phyloP scores from a whole-genome alignment of 495 filamentous ascomycete species.

The Amniculicola lignicola region DNA sequence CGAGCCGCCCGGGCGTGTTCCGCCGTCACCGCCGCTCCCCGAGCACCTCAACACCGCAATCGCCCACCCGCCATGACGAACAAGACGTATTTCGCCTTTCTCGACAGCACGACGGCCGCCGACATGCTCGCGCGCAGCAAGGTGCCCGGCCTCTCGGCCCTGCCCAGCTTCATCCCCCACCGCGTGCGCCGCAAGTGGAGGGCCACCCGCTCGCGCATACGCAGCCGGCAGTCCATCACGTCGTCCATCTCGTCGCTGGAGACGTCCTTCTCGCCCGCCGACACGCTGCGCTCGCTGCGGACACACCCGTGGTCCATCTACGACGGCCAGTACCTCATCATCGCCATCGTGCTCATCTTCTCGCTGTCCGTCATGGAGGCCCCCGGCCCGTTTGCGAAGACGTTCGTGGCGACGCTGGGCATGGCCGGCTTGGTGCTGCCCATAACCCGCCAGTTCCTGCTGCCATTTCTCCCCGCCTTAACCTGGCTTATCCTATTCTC shows the following conservation, averaged over 20 bases:
- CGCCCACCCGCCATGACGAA: slow-evolving; percentile 25
- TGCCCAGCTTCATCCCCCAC: slow-evolving; percentile 62
- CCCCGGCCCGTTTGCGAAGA: slow-evolving; percentile 70
- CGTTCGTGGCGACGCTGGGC: slow-evolving; percentile 60
- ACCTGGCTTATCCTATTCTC: slow-evolving; percentile 87
- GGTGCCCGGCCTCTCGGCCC: slow-evolving; percentile 40
- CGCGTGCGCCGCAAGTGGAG: slow-evolving; percentile 67
- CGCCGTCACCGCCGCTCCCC: not conserved
- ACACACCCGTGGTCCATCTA: slow-evolving; percentile 77
- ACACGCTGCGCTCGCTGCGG: slow-evolving; percentile 69
- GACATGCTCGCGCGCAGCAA: slow-evolving; percentile 35
- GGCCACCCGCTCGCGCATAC: slow-evolving; percentile 60
- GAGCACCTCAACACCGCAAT: not conserved
- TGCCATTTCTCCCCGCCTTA: slow-evolving; percentile 80
- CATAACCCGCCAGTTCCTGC: slow-evolving; percentile 85
- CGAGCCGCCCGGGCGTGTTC: not conserved
- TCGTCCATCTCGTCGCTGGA: slow-evolving; percentile 72
- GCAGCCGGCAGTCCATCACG: slow-evolving; percentile 65
- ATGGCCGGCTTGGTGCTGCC: slow-evolving; percentile 73
- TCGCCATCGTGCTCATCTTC: slow-evolving; percentile 72
- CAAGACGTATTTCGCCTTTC: slow-evolving; percentile 31
- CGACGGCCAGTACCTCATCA: slow-evolving; percentile 79
- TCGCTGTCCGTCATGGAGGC: slow-evolving; percentile 74
- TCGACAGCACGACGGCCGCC: slow-evolving; percentile 30
- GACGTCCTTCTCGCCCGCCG: slow-evolving; percentile 72